Conservation (phyloP, 108 stramenopile species). For the Pseudonitzschia delicatissima region DNA sequence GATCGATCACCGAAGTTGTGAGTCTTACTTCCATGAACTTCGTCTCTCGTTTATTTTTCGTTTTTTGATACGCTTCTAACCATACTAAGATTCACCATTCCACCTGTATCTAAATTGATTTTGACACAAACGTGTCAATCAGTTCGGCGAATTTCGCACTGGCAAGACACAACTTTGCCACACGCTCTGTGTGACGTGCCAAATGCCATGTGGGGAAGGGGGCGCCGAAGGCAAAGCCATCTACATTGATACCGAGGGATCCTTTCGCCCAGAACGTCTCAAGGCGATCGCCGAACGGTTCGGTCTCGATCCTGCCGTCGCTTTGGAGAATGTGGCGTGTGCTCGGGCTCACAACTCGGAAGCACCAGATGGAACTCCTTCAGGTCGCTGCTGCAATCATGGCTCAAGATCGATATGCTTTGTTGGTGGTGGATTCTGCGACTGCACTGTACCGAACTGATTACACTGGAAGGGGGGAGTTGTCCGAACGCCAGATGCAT, state of each 20-base stretch:
- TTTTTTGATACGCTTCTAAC: too few species aligned
- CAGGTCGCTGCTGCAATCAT: constrained; percentile 98
- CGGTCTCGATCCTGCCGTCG: constrained; percentile 89
- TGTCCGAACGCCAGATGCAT: constrained; percentile 95
- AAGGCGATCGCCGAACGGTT: constrained; percentile 96
- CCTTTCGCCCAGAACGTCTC: constrained; percentile 94
- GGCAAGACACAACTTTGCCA: constrained; percentile 99
- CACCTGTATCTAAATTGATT: too few species aligned
- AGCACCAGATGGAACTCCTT: constrained; percentile 97
- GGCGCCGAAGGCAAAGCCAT: constrained; percentile 99
- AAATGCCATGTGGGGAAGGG: constrained; percentile 94
- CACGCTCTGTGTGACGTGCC: constrained; percentile 98
- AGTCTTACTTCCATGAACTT: too few species aligned
- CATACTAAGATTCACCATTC: too few species aligned
- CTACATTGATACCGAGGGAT: constrained; percentile 99
- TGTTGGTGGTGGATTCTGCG: constrained; percentile 96
- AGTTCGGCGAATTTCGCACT: constrained; percentile 93
- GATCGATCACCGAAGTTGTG: constrained; percentile 97
- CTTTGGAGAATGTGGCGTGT: constrained; percentile 97
- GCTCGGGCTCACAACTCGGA: constrained; percentile 99
- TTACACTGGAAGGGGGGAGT: constrained; percentile 97
- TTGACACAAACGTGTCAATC: too few species aligned
- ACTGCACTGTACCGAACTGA: constrained; percentile 98
- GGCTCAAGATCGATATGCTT: constrained; percentile 92
- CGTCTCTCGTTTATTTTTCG: too few species aligned